Conservation (phyloP, 192 early-diverging fungal genomes). For the Gonapodya prolifera region DNA sequence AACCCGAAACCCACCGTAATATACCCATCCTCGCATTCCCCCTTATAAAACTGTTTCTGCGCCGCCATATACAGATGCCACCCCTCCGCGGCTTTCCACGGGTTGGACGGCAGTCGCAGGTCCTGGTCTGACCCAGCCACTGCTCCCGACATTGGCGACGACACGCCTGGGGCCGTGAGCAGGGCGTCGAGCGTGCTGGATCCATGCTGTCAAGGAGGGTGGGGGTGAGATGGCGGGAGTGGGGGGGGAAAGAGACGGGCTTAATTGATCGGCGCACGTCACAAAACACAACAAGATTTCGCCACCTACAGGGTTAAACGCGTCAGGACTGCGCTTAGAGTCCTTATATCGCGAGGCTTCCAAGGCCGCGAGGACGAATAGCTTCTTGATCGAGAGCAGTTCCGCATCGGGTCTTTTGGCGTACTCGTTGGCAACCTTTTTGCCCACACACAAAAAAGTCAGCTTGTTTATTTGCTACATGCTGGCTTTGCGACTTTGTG, state of each 20-base stretch:
- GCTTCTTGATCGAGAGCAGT: slow-evolving; percentile 34
- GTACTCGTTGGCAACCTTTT: slow-evolving; percentile 28
- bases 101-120: slow-evolving; percentile 27
- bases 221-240: background rate
- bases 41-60: slow-evolving; percentile 41
- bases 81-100: slow-evolving; percentile 46
- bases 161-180: background rate
- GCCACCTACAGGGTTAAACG: slow-evolving; percentile 10
- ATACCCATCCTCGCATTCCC: slow-evolving; percentile 27
- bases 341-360: slow-evolving; percentile 42
- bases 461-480: background rate
- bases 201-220: background rate
- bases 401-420: slow-evolving; percentile 19
- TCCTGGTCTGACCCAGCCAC: slow-evolving; percentile 30
- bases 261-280: background rate
- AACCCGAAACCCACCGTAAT: slow-evolving; percentile 28
- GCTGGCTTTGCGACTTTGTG: background rate
- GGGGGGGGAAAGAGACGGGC: background rate
- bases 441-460: background rate
- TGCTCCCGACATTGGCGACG: slow-evolving; percentile 19
- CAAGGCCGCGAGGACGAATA: slow-evolving; percentile 42
- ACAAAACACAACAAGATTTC: slow-evolving; percentile 11
- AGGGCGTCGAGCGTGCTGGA: background rate
- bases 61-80: slow-evolving; percentile 43
- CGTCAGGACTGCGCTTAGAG: slow-evolving; percentile 13